Base-by-base conservation (phyloP, 768 basidiomycete genomes). In the Pisolithus microcarpus region DNA sequence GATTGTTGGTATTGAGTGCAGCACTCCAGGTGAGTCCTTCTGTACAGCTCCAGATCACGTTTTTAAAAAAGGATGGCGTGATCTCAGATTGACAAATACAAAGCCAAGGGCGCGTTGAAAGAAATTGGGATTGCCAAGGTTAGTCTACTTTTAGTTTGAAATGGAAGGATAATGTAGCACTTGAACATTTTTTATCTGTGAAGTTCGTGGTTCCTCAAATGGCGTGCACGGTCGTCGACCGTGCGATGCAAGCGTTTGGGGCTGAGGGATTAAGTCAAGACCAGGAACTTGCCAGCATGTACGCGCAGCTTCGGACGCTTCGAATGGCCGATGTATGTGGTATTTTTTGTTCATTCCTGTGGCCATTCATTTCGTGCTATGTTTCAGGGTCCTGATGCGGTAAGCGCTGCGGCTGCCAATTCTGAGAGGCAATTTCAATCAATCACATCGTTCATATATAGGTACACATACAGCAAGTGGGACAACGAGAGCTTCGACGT, bases 91-190 rank as follows among this genome's bases (percentile, higher is more conserved):
- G 96, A 99, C 71, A 86, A 84, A 55, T 74, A 81, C 60, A 81
- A 86, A 56, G 90, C 96, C 1, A 99, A 97, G 67, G 93, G 91
- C 28, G 96, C 96, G 0, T 61, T 97, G 65, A 95, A 96, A 69
- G 96, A 98, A 67, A 98, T 99, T 60, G 94, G 91, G 21, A 90
- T 97, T 53, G 92, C 96, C 40, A 99, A 99, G 78, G 95, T 88
- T 55, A 38, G 70, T 11, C 52, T 21, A 30, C 15, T 47, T 26
- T 16, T 8, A 13, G 50, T 40, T 16, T 46, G 30, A 26, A 15
- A 23, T 26, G 43, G 23, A 28, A 6, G 26, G 26, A 9, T 2
- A 26, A 44, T 16, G 19, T 10, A 13, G 24, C 10, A 7, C 30
- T 30, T n/a, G 21, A 34, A 15, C 13, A 13, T 28, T 48, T 30